A percentile compares a stretch with the other conserved stretches of the same genome.
Evolutionary conservation across 768 basidiomycete genomes (phyloP).

Genomic region (Russula compacta): DNA sequence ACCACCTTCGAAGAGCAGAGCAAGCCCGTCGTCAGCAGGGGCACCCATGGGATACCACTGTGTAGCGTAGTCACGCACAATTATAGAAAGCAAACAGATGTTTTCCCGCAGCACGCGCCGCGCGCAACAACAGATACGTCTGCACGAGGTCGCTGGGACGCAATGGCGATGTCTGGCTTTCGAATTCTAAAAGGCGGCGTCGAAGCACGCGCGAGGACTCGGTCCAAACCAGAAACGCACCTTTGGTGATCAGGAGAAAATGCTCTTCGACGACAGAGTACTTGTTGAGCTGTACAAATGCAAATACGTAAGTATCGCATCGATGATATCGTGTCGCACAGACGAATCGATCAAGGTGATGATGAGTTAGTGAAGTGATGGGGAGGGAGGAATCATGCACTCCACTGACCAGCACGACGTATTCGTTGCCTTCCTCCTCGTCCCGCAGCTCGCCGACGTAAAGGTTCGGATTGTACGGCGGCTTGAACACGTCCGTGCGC

Average conservation of each 20-base stretch:
- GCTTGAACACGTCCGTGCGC: slow-evolving; percentile 66
- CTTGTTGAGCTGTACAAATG: slow-evolving; percentile 65
- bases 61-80: slow-evolving; percentile 38
- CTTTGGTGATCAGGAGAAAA: slow-evolving; percentile 82
- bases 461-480: slow-evolving; percentile 74
- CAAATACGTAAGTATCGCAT: not conserved
- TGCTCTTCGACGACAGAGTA: slow-evolving; percentile 78
- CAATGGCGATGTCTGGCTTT: slow-evolving; percentile 72
- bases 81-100: slow-evolving; percentile 84
- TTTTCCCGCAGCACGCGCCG: slow-evolving; percentile 52
- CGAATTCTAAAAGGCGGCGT: slow-evolving; percentile 39
- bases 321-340: not conserved
- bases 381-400: not conserved
- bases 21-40: not conserved
- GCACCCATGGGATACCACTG: not conserved
- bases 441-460: slow-evolving; percentile 67
- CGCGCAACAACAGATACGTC: slow-evolving; percentile 61
- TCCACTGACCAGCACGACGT: slow-evolving; percentile 56
- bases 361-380: too few species aligned
- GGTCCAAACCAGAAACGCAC: slow-evolving; percentile 30
- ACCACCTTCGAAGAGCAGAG: slow-evolving; percentile 43
- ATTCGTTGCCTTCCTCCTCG: slow-evolving; percentile 46
- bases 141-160: slow-evolving; percentile 71
- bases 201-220: not conserved
- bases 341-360: too few species aligned